phyloP scores from a whole-genome alignment of 345 rosid genomes.

The Gossypium arboreum region DNA sequence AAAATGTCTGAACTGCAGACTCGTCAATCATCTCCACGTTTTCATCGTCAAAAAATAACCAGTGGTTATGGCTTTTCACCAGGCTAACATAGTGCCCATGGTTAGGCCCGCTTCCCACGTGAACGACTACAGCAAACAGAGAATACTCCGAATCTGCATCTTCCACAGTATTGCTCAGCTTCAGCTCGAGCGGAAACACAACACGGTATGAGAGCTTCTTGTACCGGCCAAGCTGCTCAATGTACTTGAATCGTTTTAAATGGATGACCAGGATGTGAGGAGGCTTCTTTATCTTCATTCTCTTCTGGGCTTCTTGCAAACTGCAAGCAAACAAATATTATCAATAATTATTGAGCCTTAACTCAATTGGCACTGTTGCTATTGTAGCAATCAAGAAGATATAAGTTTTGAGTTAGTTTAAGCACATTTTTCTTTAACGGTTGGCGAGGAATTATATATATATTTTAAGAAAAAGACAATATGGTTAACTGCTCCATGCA shows the following conservation, averaged over 20 bases:
- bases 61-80: constrained; percentile 97
- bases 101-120: constrained; percentile 96
- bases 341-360: too few relatives aligned
- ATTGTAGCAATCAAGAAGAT: not conserved
- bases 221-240: constrained; percentile 91
- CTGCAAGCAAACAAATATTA: constrained; percentile 35
- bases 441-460: too few relatives aligned
- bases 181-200: constrained; percentile 94
- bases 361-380: too few relatives aligned
- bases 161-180: constrained; percentile 88
- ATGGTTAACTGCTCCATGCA: not conserved
- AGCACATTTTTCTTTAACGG: too few relatives aligned
- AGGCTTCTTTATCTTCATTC: constrained; percentile 99
- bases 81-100: constrained; percentile 98
- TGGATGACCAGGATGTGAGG: constrained; percentile 91
- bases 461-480: too few relatives aligned
- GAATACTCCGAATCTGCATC: constrained; percentile 90
- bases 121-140: constrained; percentile 95
- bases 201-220: constrained; percentile 93
- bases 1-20: constrained; percentile 97
- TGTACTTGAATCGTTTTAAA: constrained; percentile 89
- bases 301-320: constrained; percentile 97
- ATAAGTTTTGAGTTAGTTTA: not conserved
- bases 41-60: constrained; percentile 96
- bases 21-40: constrained; percentile 98